phyloP scores from a whole-genome alignment of 2,329 filamentous ascomycete species.

The Neurospora crassa region DNA sequence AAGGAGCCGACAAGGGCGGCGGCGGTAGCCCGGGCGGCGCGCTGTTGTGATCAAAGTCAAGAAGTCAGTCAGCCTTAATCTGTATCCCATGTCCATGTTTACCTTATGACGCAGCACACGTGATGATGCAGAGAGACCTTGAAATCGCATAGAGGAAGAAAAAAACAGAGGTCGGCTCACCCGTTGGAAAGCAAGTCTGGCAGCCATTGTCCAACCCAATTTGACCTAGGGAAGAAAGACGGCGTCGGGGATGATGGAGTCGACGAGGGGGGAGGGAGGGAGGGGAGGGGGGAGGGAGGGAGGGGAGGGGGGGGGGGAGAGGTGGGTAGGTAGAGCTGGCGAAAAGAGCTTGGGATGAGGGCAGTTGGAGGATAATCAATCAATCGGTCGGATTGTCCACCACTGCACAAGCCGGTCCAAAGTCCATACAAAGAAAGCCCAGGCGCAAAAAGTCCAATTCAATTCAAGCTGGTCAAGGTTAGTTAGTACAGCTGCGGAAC shows the following conservation, averaged over 20 bases:
- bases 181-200: background rate
- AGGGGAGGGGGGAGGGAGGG: background rate
- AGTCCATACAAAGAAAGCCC: background rate
- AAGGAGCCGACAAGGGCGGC: conserved; percentile 39
- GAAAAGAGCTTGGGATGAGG: background rate
- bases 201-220: background rate
- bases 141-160: background rate
- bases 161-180: background rate
- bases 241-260: background rate
- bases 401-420: background rate
- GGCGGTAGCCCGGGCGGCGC: conserved; percentile 45
- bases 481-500: background rate
- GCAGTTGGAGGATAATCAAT: background rate
- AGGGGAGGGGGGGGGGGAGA: background rate
- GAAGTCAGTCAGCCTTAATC: background rate
- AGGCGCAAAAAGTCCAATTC: background rate
- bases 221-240: background rate
- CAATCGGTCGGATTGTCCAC: background rate
- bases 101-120: background rate
- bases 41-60: conserved; percentile 26
- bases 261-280: background rate
- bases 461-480: background rate
- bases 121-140: background rate
- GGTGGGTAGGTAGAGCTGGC: background rate
- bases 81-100: background rate